A percentile compares a stretch with the other conserved stretches of the same genome.
Conservation (phyloP, 345 rosid genomes). For the Clarkia xantiana region DNA sequence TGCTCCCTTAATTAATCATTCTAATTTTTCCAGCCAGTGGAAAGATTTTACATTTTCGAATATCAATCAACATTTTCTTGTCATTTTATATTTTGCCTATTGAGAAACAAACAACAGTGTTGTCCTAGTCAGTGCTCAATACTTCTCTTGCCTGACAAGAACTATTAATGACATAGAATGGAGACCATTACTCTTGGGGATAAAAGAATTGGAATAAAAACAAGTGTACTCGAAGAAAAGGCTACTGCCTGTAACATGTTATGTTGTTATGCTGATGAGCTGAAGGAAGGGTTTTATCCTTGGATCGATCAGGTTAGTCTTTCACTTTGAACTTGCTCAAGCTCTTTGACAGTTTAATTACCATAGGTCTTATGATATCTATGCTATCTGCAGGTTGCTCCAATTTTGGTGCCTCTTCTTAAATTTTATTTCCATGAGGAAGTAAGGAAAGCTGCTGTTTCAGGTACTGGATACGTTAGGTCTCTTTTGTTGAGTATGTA, state of each 20-base stretch:
- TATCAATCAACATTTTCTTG: neutral
- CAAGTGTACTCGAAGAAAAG: slow-evolving; percentile 95
- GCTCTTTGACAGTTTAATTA: neutral
- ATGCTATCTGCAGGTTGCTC: slow-evolving; percentile 59
- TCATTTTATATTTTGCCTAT: neutral
- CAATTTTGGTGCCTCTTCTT: slow-evolving; percentile 84
- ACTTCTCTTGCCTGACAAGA: neutral
- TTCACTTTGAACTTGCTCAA: slow-evolving; percentile 5
- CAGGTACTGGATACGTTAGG: slow-evolving; percentile 40
- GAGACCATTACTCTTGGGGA: slow-evolving; percentile 99
- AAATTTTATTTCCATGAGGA: slow-evolving; percentile 99
- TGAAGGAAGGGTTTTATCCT: slow-evolving; percentile 97
- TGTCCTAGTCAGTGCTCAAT: no score
- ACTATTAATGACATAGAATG: slow-evolving; percentile 42
- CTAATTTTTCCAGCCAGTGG: neutral
- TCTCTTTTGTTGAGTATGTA: slow-evolving; percentile 2
- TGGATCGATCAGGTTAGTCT: slow-evolving; percentile 89
- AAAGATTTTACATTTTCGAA: neutral
- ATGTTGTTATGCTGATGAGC: slow-evolving; percentile 97
- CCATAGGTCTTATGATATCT: neutral
- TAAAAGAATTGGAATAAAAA: slow-evolving; percentile 97
- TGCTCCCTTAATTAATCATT: neutral
- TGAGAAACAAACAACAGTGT: neutral
- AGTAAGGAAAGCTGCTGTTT: slow-evolving; percentile 99
- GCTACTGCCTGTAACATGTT: slow-evolving; percentile 99